A percentile compares a stretch with the other conserved stretches of the same genome.
These are phyloP conservation scores for Clavaria fumosa DNA, from an alignment of 768 basidiomycete species.

Conservation along the genomic window DNA sequence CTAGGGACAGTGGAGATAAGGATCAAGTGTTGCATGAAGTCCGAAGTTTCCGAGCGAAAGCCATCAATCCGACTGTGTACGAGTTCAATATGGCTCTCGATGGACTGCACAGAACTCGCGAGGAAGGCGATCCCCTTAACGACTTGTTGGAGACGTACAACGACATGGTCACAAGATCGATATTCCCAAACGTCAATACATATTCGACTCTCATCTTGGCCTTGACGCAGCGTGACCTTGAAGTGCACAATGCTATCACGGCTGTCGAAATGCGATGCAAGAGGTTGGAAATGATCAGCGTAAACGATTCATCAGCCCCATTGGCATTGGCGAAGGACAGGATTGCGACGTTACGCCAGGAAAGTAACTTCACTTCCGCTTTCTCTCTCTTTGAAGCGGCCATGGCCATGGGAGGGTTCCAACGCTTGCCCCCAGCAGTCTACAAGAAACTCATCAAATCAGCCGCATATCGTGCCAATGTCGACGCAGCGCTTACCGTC, in stretches of 20 bases:
- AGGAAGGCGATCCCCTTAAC: constrained; percentile 35
- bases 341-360: constrained; percentile 32
- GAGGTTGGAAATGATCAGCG: constrained; percentile 20
- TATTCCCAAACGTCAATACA: constrained; percentile 48
- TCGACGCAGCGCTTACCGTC: constrained; percentile 47
- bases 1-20: constrained; percentile 15
- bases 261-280: constrained; percentile 28
- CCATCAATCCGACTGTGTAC: constrained; percentile 22
- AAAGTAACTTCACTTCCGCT: constrained; percentile 59
- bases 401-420: constrained; percentile 20
- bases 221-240: constrained; percentile 51
- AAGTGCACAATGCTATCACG: constrained; percentile 34
- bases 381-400: constrained; percentile 58
- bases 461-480: constrained; percentile 39
- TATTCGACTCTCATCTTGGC: constrained; percentile 46
- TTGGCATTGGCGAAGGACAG: constrained; percentile 22
- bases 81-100: constrained; percentile 52
- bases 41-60: constrained; percentile 19
- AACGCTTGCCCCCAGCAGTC: constrained; percentile 20
- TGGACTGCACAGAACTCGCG: constrained; percentile 33
- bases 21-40: constrained; percentile 21
- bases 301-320: too few relatives aligned
- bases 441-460: constrained; percentile 47
- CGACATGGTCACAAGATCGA: constrained; percentile 42
- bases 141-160: constrained; percentile 56